Evolutionary conservation across 441 rosid genomes (phyloP), one percentile per base, ranked within the genome.

Genomic region (Adansonia madagascariensis): DNA sequence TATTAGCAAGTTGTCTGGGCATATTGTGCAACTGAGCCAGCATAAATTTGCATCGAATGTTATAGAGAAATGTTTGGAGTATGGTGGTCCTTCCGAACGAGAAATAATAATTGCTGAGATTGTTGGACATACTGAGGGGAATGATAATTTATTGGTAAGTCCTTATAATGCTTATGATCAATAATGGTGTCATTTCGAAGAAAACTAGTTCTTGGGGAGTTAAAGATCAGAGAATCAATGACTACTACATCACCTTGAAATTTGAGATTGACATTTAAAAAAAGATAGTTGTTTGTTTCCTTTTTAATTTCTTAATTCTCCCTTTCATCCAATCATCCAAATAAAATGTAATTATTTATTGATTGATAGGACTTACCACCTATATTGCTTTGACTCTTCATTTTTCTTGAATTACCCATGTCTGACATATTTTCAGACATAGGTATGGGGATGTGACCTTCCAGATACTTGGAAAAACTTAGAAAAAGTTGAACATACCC

Each of bases 1-100:
- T 35, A 87, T 89, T 65, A 74, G 86, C 76, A 89, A 89, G 82
- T 68, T 91, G 65, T 76, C 86, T 2, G 95, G 95, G 67, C 83
- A 86, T 82, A 81, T 91, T 6, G 86, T 87, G 60, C 88, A 85
- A 70, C 84, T 91, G 81, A 91, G 94, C 80, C 89, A 86, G 81
- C 92, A 90, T 56, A 90, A 90, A 79, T 90, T 88, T 82, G 94
- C 91, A 35, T 91, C 95, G 55, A 91, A 91, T 82, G 95, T 91
- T 55, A 78, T 91, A 65, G 95, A 91, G 80, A 91, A 91, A 82
- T 91, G 95, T 73, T 79, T 91, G 79, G 89, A 84, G 77, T 65
- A 85, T 80, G 89, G 93, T 71, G 86, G 84, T 81, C 68, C 77
- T 14, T 63, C 80, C 56, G 91, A 91, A 71, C 87, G 85, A 31